Evolutionary conservation across 192 early-diverging fungal genomes (phyloP).

Genomic region (Nowakowskiella sp.): DNA sequence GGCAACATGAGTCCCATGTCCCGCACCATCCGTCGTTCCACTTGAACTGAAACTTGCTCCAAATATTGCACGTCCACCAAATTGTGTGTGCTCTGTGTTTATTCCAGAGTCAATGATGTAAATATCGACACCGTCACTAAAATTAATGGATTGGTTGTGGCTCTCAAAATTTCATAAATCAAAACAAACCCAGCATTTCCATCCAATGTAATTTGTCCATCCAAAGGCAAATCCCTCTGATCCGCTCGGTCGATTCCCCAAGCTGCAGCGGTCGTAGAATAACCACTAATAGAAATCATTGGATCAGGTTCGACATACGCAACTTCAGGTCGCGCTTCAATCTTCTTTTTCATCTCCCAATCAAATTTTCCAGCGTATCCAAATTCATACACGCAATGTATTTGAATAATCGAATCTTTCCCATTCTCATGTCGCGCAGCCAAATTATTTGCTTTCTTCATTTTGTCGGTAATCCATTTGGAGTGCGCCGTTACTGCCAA

Average conservation of each 20-base stretch:
- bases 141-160: no score
- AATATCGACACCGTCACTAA: slow-evolving; percentile 27
- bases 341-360: not conserved
- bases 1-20: slow-evolving; percentile 45
- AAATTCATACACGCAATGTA: not conserved
- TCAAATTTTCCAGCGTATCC: not conserved
- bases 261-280: not conserved
- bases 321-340: not conserved
- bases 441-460: no score
- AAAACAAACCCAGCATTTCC: no score
- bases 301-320: slow-evolving; percentile 4
- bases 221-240: slow-evolving; percentile 1
- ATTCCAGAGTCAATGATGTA: slow-evolving; percentile 44
- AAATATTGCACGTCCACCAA: slow-evolving; percentile 32
- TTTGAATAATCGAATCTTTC: no score
- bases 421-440: no score
- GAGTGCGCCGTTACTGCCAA: no score
- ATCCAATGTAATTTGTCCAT: not conserved
- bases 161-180: no score
- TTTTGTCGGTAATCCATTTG: no score
- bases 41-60: slow-evolving; percentile 24
- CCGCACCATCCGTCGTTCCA: slow-evolving; percentile 22
- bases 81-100: slow-evolving; percentile 21
- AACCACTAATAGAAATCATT: not conserved
- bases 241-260: slow-evolving; percentile 3